Evolutionary conservation across 257 asterid species (phyloP), one percentile per base, ranked within the genome.

Genomic region (Solanum sparsipilum): DNA sequence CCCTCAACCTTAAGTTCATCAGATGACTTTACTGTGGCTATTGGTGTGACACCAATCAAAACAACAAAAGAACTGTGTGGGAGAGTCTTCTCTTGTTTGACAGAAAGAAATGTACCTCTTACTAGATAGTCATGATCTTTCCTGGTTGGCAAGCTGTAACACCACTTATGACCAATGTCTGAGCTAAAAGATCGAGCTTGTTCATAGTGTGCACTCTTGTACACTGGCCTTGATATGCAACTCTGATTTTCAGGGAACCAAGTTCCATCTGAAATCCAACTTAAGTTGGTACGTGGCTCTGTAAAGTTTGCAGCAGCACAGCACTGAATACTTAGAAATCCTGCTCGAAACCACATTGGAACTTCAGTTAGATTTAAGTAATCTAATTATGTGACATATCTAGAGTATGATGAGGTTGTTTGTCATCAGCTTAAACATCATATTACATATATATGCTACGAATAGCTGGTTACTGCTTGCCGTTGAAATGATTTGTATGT

Each of bases 31-130:
- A 93, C 93, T 35, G n/a, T 75, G 48, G 88, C 94, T 87, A 94
- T 88, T 75, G 83, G 88, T 13, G 95, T 93, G 20, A 82, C 89
- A 84, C 93, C 94, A 78, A 94, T 27, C 5, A 92, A 89, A 48
- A 92, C 91, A 72, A 86, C 87, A 89, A 93, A 93, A 39, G 84
- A 88, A 48, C 88, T 68, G 23, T 75, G 89, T 25, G 89, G 72
- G 29, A 92, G 83, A 25, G 79, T 60, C 63, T 65, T 90, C 88
- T 60, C 91, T 70, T 25, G 92, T 58, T 90, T 84, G 83, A 90
- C 91, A 29, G 91, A 85, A 87, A 92, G 92, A 86, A 94, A 92
- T 52, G 92, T 92, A 36, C 93, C 94, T 82, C 96, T 91, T 44
- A 93, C 75, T 83, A 93, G n/a, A 84, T 94, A 94, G 74, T 85